phyloP scores from a whole-genome alignment of 225 moss, liverwort and hornwort species.

The Neckera pumila region DNA sequence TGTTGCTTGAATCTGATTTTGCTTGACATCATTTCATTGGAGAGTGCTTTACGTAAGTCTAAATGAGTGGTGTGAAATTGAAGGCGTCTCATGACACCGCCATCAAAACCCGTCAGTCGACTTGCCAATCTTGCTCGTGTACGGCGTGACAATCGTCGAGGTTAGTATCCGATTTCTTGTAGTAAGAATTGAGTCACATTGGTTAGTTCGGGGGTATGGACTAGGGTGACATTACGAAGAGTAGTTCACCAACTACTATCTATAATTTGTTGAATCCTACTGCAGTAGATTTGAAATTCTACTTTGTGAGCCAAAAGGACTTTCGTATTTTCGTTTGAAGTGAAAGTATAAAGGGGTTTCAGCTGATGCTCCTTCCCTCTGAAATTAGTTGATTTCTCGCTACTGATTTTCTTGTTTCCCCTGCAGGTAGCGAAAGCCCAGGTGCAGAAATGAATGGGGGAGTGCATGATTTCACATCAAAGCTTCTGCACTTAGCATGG shows the following conservation, averaged over 20 bases:
- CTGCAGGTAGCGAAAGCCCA: conserved; percentile 80
- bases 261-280: neutral
- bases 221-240: neutral
- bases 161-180: conserved; percentile 26
- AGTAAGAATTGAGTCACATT: neutral
- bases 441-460: conserved; percentile 88
- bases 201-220: neutral
- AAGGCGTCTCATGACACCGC: conserved; percentile 80
- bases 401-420: neutral
- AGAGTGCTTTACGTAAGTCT: neutral
- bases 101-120: conserved; percentile 69
- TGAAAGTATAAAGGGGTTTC: neutral
- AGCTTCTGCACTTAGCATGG: conserved; percentile 99
- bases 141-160: conserved; percentile 80
- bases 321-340: neutral
- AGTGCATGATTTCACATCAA: conserved; percentile 93
- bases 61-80: conserved; percentile 8
- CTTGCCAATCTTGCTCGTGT: conserved; percentile 66
- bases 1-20: neutral
- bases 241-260: neutral
- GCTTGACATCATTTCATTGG: neutral
- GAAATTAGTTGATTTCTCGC: neutral
- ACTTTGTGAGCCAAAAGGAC: neutral
- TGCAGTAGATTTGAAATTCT: neutral
- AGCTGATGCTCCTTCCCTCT: neutral